phyloP scores from a whole-genome alignment of 2,329 filamentous ascomycete species.

The Fusarium globosum region DNA sequence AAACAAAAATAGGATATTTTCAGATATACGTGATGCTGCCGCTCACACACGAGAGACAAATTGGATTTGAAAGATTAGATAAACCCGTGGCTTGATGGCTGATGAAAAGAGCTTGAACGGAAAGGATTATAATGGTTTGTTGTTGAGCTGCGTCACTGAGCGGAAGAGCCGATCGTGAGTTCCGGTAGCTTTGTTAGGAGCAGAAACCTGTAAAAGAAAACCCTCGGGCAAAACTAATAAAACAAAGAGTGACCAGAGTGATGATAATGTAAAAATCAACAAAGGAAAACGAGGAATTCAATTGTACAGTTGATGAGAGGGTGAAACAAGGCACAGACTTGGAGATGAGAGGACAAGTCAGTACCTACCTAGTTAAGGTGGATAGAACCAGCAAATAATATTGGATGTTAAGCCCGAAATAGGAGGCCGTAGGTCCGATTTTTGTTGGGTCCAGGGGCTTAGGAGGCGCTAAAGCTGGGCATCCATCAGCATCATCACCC shows the following conservation, averaged over 20 bases:
- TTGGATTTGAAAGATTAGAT: conserved; percentile 3
- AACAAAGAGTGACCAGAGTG: conserved; percentile 15
- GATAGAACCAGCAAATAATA: conserved; percentile 31
- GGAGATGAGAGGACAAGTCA: conserved; percentile 45
- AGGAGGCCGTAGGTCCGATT: conserved; percentile 35
- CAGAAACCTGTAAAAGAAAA: neutral
- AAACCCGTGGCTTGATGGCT: neutral
- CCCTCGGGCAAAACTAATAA: neutral
- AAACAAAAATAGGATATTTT: neutral
- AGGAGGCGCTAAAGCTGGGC: conserved; percentile 32
- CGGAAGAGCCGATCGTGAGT: conserved; percentile 21
- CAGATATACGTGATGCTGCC: conserved; percentile 9
- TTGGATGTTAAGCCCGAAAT: conserved; percentile 23
- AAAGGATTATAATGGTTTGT: conserved; percentile 7
- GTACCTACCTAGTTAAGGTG: neutral
- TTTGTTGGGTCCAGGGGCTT: conserved; percentile 40
- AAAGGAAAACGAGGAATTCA: conserved; percentile 19
- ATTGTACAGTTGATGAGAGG: conserved; percentile 27
- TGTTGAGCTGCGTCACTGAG: conserved; percentile 34
- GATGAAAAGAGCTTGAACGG: conserved; percentile 6
- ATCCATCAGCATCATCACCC: conserved; percentile 12
- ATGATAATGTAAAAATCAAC: neutral
- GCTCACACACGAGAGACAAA: neutral
- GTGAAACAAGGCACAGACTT: conserved; percentile 36
- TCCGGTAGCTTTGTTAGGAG: neutral